These are phyloP conservation scores for Phytophthora palmivora DNA, from an alignment of 352 stramenopile species.

Conservation along the genomic window DNA sequence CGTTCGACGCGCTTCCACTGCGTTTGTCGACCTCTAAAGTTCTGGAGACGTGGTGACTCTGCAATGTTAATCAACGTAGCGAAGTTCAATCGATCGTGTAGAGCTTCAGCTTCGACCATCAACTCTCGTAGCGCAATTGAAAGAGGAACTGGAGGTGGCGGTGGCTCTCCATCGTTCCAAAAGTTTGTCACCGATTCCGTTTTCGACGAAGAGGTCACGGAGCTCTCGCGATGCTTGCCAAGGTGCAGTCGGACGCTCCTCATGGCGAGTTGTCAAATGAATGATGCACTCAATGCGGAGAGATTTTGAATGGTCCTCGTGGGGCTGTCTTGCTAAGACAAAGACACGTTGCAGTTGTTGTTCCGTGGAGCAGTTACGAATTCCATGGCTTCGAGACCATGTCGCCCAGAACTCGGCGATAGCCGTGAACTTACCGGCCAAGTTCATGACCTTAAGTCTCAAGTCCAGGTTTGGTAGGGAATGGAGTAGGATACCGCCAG, in stretches of 20 bases:
- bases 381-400: no score
- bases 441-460: no score
- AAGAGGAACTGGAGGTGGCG: conserved; percentile 20
- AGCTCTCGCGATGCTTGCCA: conserved; percentile 1
- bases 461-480: no score
- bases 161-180: conserved; percentile 25
- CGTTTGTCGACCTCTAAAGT: conserved; percentile 10
- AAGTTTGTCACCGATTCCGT: conserved; percentile 10
- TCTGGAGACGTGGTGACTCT: conserved; percentile 17
- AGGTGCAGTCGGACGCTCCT: conserved; percentile 23
- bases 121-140: conserved; percentile 22
- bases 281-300: no score
- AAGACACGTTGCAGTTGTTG: no score
- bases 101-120: conserved; percentile 22
- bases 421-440: no score
- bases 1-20: conserved; percentile 35
- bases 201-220: conserved; percentile 6
- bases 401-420: no score
- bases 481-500: no score
- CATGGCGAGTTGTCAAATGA: conserved; percentile 3
- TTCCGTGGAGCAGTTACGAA: no score
- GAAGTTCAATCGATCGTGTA: conserved; percentile 30
- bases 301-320: no score
- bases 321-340: no score
- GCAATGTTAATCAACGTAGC: conserved; percentile 20